Percentiles rank a stretch among this genome's conserved stretches.
Conservation (phyloP, 345 rosid species). For the Clausena lansium region DNA sequence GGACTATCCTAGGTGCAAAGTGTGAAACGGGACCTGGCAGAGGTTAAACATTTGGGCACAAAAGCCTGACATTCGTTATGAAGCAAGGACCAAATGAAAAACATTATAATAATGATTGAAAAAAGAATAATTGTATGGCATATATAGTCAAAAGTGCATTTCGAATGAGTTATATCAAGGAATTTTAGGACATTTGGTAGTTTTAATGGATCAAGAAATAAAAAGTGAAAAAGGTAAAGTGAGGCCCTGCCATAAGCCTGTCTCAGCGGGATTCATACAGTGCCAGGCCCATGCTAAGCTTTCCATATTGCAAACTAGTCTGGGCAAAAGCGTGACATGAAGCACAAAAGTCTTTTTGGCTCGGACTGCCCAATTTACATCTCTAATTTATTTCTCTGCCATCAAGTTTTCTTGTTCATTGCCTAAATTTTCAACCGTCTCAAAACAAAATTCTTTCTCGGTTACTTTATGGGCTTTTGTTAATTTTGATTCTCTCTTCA, state of each 20-base stretch:
- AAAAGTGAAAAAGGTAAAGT: background rate
- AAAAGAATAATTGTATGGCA: background rate
- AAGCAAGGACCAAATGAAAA: background rate
- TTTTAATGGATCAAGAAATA: background rate
- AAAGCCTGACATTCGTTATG: background rate
- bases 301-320: background rate
- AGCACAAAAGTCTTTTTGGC: background rate
- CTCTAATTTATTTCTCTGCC: background rate
- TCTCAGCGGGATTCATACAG: background rate
- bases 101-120: background rate
- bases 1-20: background rate
- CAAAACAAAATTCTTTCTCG: background rate
- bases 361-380: background rate
- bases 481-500: slow-evolving; percentile 23
- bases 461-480: background rate
- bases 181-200: background rate
- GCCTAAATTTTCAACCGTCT: background rate
- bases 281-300: background rate
- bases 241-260: background rate
- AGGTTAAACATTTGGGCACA: background rate
- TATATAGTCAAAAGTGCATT: background rate
- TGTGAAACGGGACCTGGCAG: background rate
- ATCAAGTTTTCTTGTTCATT: background rate
- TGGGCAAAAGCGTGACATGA: background rate
- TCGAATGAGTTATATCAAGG: background rate